Evolutionary conservation across 768 basidiomycete genomes (phyloP).

Genomic region (Auricularia sp.): DNA sequence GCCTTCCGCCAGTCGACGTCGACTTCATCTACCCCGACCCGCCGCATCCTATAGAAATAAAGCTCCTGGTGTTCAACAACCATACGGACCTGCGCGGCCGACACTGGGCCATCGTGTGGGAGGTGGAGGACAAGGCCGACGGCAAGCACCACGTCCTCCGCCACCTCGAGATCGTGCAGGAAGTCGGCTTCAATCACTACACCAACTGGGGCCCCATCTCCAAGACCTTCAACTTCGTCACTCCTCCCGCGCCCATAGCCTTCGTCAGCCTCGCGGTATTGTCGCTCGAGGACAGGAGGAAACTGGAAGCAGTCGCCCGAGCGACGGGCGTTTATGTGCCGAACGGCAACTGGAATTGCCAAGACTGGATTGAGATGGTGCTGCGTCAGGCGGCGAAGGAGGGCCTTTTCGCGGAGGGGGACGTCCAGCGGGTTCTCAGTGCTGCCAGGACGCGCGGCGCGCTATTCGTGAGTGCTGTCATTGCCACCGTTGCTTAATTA

Average conservation of each 20-base stretch:
- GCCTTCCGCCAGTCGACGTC: neutral
- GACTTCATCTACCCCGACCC: neutral
- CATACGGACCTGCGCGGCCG: neutral
- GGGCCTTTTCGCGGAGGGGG: conserved; percentile 15
- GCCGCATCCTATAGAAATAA: neutral
- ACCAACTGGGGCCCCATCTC: conserved; percentile 22
- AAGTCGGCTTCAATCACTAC: conserved; percentile 37
- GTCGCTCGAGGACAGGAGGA: conserved; percentile 10
- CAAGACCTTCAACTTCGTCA: conserved; percentile 7
- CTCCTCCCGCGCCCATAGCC: neutral
- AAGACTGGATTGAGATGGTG: conserved; percentile 21
- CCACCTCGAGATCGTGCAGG: conserved; percentile 34
- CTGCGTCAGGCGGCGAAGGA: conserved; percentile 9
- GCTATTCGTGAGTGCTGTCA: neutral
- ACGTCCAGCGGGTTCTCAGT: neutral
- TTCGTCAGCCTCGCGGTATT: conserved; percentile 10
- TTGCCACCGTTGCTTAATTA: no score
- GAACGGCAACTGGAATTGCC: conserved; percentile 22
- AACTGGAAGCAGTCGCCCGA: conserved; percentile 16
- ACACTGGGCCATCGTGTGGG: neutral
- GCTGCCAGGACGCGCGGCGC: neutral
- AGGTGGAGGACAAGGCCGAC: neutral
- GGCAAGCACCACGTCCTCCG: neutral
- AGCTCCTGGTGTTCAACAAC: neutral
- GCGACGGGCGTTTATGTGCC: conserved; percentile 14